These are phyloP conservation scores for Lichina pygmaea DNA, from an alignment of 495 filamentous ascomycete genomes.

Conservation along the genomic window DNA sequence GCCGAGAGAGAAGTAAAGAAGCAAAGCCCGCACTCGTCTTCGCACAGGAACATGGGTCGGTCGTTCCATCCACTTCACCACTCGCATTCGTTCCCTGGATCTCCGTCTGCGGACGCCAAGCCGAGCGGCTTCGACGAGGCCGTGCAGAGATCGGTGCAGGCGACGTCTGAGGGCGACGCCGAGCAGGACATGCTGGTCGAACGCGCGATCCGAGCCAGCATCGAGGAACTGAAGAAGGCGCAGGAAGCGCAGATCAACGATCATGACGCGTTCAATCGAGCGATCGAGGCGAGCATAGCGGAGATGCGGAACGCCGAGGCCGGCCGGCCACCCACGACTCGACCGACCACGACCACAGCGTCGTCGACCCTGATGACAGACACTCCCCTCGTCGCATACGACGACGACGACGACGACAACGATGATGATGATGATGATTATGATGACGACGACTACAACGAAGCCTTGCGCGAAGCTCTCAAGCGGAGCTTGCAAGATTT, in stretches of 20 bases:
- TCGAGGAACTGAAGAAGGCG: constrained; percentile 26
- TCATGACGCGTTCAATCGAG: constrained; percentile 9
- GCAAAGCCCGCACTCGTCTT: no score
- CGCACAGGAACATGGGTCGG: neutral
- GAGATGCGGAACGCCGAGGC: constrained; percentile 3
- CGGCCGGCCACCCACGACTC: no score
- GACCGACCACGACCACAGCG: no score
- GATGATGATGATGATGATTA: constrained; percentile 40
- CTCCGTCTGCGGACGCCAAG: neutral
- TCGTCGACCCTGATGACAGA: constrained; percentile 15
- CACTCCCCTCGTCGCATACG: constrained; percentile 44
- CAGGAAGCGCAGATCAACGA: constrained; percentile 7
- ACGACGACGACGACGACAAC: constrained; percentile 55
- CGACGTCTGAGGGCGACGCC: constrained; percentile 37
- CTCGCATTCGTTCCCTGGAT: neutral
- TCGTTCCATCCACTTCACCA: neutral
- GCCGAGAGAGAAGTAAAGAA: no score
- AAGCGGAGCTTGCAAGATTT: no score
- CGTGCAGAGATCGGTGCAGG: constrained; percentile 35
- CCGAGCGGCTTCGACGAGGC: constrained; percentile 27
- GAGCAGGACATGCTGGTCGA: constrained; percentile 43
- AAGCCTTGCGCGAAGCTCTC: no score
- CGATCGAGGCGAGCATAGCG: constrained; percentile 9
- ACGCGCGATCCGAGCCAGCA: constrained; percentile 37
- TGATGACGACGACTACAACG: no score